phyloP scores from a whole-genome alignment of 1,284 basidiomycete genomes.

The Fomitopsis betulina region DNA sequence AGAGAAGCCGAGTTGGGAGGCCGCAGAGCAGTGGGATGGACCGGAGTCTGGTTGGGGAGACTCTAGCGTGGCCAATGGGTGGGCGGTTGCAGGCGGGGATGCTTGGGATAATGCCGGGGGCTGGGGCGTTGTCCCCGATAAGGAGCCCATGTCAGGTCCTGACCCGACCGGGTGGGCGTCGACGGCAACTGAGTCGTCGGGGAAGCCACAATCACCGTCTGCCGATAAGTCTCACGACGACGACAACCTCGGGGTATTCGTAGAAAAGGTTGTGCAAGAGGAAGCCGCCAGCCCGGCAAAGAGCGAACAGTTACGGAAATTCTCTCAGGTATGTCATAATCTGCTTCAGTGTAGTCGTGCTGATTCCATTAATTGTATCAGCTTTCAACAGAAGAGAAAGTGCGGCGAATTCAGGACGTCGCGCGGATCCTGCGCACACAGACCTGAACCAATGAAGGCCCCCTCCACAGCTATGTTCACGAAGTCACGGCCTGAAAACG shows the following conservation, averaged over 20 bases:
- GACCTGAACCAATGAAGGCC: background rate
- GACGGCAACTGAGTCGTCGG: background rate
- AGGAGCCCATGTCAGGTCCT: constrained; percentile 1
- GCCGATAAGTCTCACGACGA: background rate
- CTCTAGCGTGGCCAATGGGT: background rate
- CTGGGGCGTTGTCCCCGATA: constrained; percentile 23
- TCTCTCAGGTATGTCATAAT: constrained; percentile 40
- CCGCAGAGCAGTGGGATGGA: background rate
- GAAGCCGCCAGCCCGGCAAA: constrained; percentile 34
- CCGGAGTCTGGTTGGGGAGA: constrained; percentile 1
- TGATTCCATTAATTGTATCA: constrained; percentile 18
- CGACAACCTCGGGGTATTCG: constrained; percentile 31
- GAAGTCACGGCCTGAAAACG: background rate
- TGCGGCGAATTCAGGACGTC: constrained; percentile 37
- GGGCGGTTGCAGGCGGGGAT: background rate
- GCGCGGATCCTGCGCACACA: constrained; percentile 17
- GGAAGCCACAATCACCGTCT: background rate
- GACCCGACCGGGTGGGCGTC: constrained; percentile 8
- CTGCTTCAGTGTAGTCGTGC: background rate
- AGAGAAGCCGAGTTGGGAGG: background rate
- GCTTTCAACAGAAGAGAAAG: constrained; percentile 52
- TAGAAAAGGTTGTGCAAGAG: constrained; percentile 43
- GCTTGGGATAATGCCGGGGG: constrained; percentile 3
- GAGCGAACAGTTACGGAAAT: constrained; percentile 38
- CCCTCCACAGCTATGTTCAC: background rate